phyloP scores from a whole-genome alignment of 139 green algal genomes.

The Chara braunii region DNA sequence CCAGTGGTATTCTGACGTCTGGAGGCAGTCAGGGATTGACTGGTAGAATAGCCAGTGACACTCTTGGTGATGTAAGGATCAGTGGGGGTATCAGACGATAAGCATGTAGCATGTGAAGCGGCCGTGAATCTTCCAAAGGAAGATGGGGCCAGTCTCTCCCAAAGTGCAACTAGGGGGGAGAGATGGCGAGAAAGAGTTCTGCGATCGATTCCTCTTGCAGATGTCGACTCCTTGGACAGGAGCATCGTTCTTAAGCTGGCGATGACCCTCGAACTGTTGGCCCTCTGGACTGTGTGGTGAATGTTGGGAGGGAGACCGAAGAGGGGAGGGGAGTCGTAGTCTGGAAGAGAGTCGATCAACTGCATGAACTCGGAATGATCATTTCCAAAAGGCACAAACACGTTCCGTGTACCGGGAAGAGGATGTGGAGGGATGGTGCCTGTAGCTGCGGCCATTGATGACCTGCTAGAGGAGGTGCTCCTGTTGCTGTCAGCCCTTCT shows the following conservation, averaged over 20 bases:
- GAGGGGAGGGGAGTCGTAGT: conserved; percentile 50
- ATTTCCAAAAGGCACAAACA: conserved; percentile 33
- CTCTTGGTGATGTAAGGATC: too few species aligned
- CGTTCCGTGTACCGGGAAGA: conserved; percentile 46
- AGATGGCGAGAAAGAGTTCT: background rate
- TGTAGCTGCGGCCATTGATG: too few species aligned
- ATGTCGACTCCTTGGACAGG: background rate
- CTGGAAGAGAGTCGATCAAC: conserved; percentile 47
- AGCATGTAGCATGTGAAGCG: too few species aligned
- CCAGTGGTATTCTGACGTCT: too few species aligned
- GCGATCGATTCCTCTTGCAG: background rate
- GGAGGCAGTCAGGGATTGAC: too few species aligned
- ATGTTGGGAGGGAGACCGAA: conserved; percentile 71
- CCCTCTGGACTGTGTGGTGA: conserved; percentile 49
- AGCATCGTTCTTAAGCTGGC: background rate
- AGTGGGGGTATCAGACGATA: too few species aligned
- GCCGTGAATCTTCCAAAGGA: too few species aligned
- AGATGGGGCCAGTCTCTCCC: too few species aligned
- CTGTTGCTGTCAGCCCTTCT: too few species aligned
- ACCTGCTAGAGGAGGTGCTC: too few species aligned
- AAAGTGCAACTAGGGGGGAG: background rate
- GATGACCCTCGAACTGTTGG: background rate
- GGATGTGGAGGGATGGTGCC: too few species aligned
- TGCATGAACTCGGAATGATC: conserved; percentile 47
- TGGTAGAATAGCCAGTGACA: too few species aligned